Evolutionary conservation across 768 basidiomycete species (phyloP), one percentile per base, ranked within the genome.

Genomic region (Phanerochaete sordida): DNA sequence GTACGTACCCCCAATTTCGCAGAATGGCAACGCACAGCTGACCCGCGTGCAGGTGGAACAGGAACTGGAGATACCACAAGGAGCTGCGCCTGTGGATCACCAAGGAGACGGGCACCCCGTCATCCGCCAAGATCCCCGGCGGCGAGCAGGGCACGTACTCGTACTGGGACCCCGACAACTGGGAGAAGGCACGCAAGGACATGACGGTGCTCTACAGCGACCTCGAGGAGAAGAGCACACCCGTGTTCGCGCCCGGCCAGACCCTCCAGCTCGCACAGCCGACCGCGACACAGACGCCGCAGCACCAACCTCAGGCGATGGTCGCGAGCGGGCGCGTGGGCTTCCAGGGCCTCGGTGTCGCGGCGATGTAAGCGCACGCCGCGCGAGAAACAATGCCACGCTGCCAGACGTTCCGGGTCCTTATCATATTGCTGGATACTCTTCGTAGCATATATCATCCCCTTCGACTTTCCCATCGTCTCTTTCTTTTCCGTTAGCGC

Each of bases 61-160:
- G 94, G 62, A 95, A 94, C 73, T 98, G 95, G 95, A 81, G 95
- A 61, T 97, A 90, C 74, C 95, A 97, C 84, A 97, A 95, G 73
- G 92, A 94, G 66, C 80, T 92, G 52, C 87, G 87, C 44, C 73
- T 92, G 56, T 83, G 87, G 87, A 75, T 97, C 74, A 95, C 93
- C 48, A 95, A 95, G 69, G 93, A 96, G 73, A 86, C 83, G 37
- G 89, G 89, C 23, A 87, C 88, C 56, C 77, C 83, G 55, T 86
- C 87, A 50, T 88, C 88, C 60, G 82, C 85, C 66, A 91, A 91
- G 74, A 86, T 90, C 7, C 84, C 81, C 46, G 88, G 90, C 52
- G 86, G 90, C 67, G 92, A 97, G 73, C 85, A 89, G 65, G 94
- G 95, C 27, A 84, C 87, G 56, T 96, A 95, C 77, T 91, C 93